phyloP scores from a whole-genome alignment of 768 basidiomycete genomes.

The Cystofilobasidium ferigula region DNA sequence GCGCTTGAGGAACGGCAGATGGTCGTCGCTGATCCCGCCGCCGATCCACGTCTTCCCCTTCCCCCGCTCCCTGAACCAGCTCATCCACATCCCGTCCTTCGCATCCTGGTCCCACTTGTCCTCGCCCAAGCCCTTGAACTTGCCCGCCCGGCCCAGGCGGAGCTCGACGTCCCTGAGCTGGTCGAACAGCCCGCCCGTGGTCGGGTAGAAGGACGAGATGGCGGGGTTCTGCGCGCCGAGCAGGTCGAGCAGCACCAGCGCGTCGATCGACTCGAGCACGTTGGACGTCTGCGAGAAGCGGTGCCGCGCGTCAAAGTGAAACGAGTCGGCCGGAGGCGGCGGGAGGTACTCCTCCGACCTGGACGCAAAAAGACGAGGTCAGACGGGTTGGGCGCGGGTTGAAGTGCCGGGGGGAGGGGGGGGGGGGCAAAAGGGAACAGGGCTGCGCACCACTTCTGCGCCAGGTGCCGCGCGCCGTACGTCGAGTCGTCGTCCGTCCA shows the following conservation, averaged over 20 bases:
- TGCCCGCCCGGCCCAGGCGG: constrained; percentile 55
- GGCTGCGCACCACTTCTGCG: constrained; percentile 71
- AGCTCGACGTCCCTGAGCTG: constrained; percentile 60
- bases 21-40: constrained; percentile 71
- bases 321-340: constrained; percentile 38
- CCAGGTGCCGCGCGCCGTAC: constrained; percentile 58
- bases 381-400: too few relatives aligned
- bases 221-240: constrained; percentile 64
- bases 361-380: neutral
- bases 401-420: too few relatives aligned
- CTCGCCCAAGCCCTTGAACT: constrained; percentile 24
- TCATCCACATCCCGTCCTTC: constrained; percentile 41
- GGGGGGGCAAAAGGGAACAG: too few relatives aligned
- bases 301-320: constrained; percentile 46
- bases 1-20: constrained; percentile 68
- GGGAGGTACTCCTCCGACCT: neutral
- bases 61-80: constrained; percentile 39
- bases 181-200: constrained; percentile 91
- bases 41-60: constrained; percentile 35
- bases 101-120: constrained; percentile 47
- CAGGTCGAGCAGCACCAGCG: constrained; percentile 84
- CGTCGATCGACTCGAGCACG: constrained; percentile 68
- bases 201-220: constrained; percentile 68
- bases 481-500: constrained; percentile 24
- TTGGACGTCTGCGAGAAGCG: constrained; percentile 45